Conservation (phyloP, 2,329 filamentous ascomycete genomes). For the Apiospora marii region DNA sequence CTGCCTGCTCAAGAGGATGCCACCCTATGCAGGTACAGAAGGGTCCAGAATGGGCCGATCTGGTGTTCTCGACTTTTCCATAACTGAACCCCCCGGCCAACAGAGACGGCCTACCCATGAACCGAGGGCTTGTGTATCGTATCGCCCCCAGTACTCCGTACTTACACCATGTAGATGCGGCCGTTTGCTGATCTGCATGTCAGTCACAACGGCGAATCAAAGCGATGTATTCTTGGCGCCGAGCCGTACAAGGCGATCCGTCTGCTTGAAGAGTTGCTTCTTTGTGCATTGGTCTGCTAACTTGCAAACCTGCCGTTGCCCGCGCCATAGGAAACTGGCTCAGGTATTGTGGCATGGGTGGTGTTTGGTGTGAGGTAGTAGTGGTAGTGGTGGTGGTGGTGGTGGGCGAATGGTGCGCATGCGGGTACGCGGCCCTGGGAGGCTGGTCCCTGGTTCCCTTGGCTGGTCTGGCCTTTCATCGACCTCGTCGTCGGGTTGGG, state of each 20-base stretch:
- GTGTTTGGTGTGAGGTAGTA: neutral
- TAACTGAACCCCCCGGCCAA: neutral
- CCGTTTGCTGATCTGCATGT: neutral
- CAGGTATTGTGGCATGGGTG: neutral
- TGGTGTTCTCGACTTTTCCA: constrained; percentile 10
- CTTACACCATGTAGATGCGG: neutral
- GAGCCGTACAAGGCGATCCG: neutral
- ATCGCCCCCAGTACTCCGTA: neutral
- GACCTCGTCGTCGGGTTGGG: constrained; percentile 18
- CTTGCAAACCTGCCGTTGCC: neutral
- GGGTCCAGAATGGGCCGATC: constrained; percentile 11
- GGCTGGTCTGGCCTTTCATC: constrained; percentile 18
- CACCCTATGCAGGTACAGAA: constrained; percentile 13
- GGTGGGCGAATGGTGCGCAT: neutral
- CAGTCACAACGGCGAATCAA: neutral
- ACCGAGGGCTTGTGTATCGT: neutral
- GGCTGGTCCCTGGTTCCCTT: neutral
- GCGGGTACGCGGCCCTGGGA: neutral
- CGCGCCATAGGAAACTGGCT: neutral
- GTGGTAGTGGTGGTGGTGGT: neutral
- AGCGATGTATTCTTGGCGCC: neutral
- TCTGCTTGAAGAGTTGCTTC: neutral
- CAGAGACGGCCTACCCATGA: neutral
- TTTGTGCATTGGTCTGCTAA: neutral
- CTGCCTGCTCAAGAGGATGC: neutral